A percentile compares a stretch with the other conserved stretches of the same genome.
phyloP scores from a whole-genome alignment of 345 rosid genomes.

The Cardamine resedifolia region DNA sequence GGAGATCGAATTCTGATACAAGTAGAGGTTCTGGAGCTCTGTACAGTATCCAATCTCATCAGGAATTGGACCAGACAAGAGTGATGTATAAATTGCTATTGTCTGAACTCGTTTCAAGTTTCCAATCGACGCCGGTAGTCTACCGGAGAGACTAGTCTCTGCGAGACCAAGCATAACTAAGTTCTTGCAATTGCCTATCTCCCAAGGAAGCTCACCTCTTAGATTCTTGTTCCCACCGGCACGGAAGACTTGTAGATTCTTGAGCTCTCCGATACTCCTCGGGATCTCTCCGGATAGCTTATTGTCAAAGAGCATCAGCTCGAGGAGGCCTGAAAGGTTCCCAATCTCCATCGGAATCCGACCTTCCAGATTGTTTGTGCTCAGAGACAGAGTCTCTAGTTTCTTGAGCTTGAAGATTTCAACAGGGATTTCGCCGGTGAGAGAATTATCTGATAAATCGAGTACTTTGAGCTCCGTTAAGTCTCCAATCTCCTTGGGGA shows the following conservation, averaged over 20 bases:
- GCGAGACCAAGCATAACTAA: slow-evolving; percentile 70
- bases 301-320: slow-evolving; percentile 65
- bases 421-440: slow-evolving; percentile 62
- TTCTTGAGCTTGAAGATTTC: slow-evolving; percentile 56
- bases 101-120: slow-evolving; percentile 64
- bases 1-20: slow-evolving; percentile 70
- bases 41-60: slow-evolving; percentile 74
- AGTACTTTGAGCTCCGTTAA: slow-evolving; percentile 40
- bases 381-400: slow-evolving; percentile 60
- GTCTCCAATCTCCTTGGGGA: slow-evolving; percentile 57
- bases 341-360: slow-evolving; percentile 59
- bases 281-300: slow-evolving; percentile 70
- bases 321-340: slow-evolving; percentile 52
- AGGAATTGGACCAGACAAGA: slow-evolving; percentile 76
- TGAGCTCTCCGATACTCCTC: slow-evolving; percentile 52
- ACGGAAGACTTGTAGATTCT: slow-evolving; percentile 58
- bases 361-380: slow-evolving; percentile 64
- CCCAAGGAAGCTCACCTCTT: slow-evolving; percentile 64
- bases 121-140: slow-evolving; percentile 73
- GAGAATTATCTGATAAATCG: slow-evolving; percentile 70
- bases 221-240: slow-evolving; percentile 88
- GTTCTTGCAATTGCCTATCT: slow-evolving; percentile 69
- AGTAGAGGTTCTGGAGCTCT: slow-evolving; percentile 66
- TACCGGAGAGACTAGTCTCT: slow-evolving; percentile 83
- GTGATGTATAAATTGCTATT: slow-evolving; percentile 69